Conservation (phyloP, 257 asterid species). For the Cinchona pubescens region DNA sequence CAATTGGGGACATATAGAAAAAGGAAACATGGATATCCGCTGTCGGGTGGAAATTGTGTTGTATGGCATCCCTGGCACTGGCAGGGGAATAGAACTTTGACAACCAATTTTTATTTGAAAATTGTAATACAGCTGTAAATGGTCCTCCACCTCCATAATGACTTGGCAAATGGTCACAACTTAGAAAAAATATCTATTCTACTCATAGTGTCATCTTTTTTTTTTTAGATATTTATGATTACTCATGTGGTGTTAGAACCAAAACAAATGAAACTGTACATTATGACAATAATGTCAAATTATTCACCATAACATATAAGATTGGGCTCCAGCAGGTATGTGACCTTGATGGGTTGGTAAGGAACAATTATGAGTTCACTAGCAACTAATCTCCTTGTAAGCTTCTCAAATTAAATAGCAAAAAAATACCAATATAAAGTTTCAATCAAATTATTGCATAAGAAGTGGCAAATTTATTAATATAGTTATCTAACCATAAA, state of each 20-base stretch:
- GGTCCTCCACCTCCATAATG: conserved; percentile 6
- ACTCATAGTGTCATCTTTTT: no score
- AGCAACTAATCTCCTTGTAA: conserved; percentile 15
- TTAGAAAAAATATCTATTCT: not conserved
- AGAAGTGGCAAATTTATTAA: not conserved
- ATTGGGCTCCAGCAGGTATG: conserved; percentile 52
- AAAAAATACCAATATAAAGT: not conserved
- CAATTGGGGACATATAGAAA: not conserved
- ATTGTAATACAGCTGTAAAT: not conserved
- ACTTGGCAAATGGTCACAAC: not conserved
- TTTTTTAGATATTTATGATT: no score
- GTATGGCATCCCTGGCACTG: not conserved
- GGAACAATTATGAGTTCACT: conserved; percentile 42
- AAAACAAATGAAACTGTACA: not conserved
- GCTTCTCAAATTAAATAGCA: not conserved
- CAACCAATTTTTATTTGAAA: conserved; percentile 1
- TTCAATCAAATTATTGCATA: not conserved
- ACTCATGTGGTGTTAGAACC: conserved; percentile 2
- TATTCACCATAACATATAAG: conserved; percentile 28
- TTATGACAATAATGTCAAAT: conserved; percentile 18
- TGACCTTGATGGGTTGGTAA: conserved; percentile 44
- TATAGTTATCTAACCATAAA: not conserved
- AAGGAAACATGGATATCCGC: no score
- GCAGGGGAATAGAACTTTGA: not conserved
- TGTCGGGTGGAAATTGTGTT: not conserved